Evolutionary conservation across 2,329 filamentous ascomycete genomes (phyloP).

Genomic region (Botrytis porri): DNA sequence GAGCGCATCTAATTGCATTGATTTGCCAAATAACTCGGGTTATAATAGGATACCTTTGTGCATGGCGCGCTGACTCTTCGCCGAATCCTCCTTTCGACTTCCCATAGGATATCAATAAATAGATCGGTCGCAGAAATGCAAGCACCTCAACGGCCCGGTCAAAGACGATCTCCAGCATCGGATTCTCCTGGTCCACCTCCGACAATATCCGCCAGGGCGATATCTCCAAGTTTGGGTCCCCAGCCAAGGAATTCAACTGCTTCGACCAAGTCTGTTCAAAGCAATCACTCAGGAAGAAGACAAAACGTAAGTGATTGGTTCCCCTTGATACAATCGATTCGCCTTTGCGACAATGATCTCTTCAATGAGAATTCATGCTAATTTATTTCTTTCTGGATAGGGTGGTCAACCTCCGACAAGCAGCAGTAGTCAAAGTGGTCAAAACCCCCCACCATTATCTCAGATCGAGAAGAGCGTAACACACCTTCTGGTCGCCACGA

Average conservation of each 20-base stretch:
- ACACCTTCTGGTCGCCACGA: slow-evolving; percentile 94
- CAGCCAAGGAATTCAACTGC: slow-evolving; percentile 63
- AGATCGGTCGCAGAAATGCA: slow-evolving; percentile 45
- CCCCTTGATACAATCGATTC: not conserved
- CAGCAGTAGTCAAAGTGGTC: slow-evolving; percentile 25
- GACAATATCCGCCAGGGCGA: slow-evolving; percentile 54
- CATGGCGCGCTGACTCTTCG: slow-evolving; percentile 22
- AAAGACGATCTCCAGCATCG: slow-evolving; percentile 61
- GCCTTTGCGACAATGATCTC: not conserved
- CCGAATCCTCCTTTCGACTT: slow-evolving; percentile 13
- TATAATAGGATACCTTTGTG: not conserved
- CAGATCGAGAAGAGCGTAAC: slow-evolving; percentile 99
- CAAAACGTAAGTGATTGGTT: slow-evolving; percentile 54
- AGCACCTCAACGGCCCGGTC: slow-evolving; percentile 53
- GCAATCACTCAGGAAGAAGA: slow-evolving; percentile 48
- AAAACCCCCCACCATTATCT: slow-evolving; percentile 53
- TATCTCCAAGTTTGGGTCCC: slow-evolving; percentile 53
- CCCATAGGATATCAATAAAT: not conserved
- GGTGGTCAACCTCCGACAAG: slow-evolving; percentile 24
- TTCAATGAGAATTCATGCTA: not conserved
- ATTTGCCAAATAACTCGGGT: not conserved
- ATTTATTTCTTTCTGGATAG: slow-evolving; percentile 23
- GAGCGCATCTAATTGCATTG: not conserved
- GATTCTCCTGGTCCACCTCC: slow-evolving; percentile 55
- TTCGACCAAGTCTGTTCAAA: slow-evolving; percentile 59